Evolutionary conservation across 2,329 filamentous ascomycete species (phyloP).

Genomic region (Beauveria bassiana): DNA sequence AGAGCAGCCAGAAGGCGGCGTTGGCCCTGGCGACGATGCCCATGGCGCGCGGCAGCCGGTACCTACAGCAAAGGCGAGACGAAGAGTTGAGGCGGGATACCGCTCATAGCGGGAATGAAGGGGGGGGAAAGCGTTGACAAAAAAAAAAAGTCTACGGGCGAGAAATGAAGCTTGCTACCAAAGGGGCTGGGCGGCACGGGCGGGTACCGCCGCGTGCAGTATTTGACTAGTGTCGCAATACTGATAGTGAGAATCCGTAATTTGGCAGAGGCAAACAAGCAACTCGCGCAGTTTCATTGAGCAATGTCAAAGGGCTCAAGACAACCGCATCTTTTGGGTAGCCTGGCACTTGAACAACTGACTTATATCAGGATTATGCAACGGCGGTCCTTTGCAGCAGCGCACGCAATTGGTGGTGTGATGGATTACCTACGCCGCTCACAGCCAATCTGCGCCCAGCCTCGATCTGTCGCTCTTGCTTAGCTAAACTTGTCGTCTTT

Average conservation of each 20-base stretch:
- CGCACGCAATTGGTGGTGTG: neutral
- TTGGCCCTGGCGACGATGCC: constrained; percentile 17
- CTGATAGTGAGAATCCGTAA: neutral
- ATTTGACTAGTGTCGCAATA: neutral
- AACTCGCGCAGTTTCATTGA: neutral
- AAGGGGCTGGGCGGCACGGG: neutral
- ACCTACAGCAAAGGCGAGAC: neutral
- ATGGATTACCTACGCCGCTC: neutral
- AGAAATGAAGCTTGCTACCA: neutral
- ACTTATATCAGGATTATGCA: too few species aligned
- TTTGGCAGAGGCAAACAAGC: neutral
- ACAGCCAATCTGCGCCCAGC: too few species aligned
- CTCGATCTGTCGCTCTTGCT: too few species aligned
- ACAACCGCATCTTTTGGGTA: neutral
- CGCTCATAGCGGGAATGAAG: constrained; percentile 3
- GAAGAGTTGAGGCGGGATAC: neutral
- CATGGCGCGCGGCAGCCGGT: neutral
- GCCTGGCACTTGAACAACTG: too few species aligned
- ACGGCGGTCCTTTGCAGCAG: too few species aligned
- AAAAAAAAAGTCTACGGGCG: neutral
- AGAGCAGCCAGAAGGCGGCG: constrained; percentile 24
- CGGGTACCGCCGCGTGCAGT: neutral
- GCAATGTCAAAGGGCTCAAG: neutral
- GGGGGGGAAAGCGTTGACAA: neutral
- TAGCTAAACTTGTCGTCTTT: too few species aligned